phyloP scores from a whole-genome alignment of 768 basidiomycete genomes.

The Termitomyces sp. region DNA sequence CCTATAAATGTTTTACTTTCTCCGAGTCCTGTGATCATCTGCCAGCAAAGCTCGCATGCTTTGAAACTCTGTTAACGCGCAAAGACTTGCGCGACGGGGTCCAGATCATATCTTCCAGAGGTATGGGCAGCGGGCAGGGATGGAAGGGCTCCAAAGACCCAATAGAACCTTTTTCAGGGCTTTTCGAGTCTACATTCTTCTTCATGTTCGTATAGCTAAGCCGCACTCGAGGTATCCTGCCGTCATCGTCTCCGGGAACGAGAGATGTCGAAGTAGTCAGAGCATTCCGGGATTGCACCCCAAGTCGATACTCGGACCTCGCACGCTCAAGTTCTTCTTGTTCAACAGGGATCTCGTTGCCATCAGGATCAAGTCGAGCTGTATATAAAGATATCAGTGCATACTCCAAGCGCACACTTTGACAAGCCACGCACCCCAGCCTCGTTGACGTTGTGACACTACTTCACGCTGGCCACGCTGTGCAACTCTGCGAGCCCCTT shows the following conservation, averaged over 20 bases:
- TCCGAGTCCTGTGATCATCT: constrained; percentile 24
- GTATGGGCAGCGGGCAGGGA: constrained; percentile 54
- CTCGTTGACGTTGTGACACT: constrained; percentile 31
- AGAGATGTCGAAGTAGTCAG: constrained; percentile 18
- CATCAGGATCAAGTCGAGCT: constrained; percentile 55
- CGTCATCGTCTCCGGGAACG: constrained; percentile 16
- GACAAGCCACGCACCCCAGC: constrained; percentile 39
- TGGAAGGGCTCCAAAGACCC: constrained; percentile 23
- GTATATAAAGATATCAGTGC: constrained; percentile 5
- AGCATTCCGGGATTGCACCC: constrained; percentile 19
- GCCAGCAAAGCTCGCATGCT: constrained; percentile 38
- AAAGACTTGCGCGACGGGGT: constrained; percentile 17
- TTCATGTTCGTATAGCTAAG: constrained; percentile 20
- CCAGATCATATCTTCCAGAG: constrained; percentile 48
- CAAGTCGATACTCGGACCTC: constrained; percentile 45
- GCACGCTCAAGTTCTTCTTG: constrained; percentile 60
- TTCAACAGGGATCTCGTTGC: constrained; percentile 60
- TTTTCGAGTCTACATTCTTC: constrained; percentile 10
- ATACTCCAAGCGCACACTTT: not conserved
- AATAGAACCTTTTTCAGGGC: not conserved
- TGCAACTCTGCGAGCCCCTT: constrained; percentile 20
- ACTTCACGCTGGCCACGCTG: constrained; percentile 5
- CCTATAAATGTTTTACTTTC: not conserved
- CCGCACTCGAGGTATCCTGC: constrained; percentile 19
- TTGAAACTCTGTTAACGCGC: constrained; percentile 28